Conservation (phyloP, 257 asterid species). For the Leptodermis oblonga region DNA sequence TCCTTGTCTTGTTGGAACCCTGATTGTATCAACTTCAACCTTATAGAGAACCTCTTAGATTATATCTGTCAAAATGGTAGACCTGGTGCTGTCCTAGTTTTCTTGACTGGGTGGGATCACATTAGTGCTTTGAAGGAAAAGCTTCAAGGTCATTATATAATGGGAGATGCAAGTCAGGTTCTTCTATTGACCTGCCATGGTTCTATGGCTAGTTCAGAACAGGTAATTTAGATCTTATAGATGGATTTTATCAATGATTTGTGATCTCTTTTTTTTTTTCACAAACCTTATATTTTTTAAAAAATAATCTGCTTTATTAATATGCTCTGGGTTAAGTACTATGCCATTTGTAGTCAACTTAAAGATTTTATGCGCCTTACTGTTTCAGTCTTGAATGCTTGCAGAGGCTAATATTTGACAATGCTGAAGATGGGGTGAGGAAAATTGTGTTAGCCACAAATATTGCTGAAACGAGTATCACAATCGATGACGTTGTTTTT, state of each 20-base stretch:
- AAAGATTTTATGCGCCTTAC: not conserved
- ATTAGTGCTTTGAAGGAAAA: slow-evolving; percentile 76
- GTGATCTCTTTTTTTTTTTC: not conserved
- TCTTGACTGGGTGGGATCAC: slow-evolving; percentile 98
- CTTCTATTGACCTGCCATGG: slow-evolving; percentile 90
- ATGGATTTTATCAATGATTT: not conserved
- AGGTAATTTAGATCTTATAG: slow-evolving; percentile 36
- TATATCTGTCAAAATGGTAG: slow-evolving; percentile 59
- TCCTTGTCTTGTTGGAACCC: slow-evolving; percentile 93
- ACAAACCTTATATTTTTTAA: not conserved
- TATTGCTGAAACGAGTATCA: slow-evolving; percentile 97
- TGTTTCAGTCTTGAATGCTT: slow-evolving; percentile 27
- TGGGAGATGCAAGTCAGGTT: slow-evolving; percentile 76
- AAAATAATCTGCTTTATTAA: not conserved
- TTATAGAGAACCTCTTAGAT: slow-evolving; percentile 66
- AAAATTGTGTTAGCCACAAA: slow-evolving; percentile 88
- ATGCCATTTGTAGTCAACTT: not conserved
- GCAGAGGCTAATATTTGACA: slow-evolving; percentile 81
- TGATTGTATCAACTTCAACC: slow-evolving; percentile 78
- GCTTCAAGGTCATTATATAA: slow-evolving; percentile 67
- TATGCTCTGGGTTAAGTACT: not conserved
- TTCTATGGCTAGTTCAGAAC: slow-evolving; percentile 92
- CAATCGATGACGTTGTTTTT: slow-evolving; percentile 79
- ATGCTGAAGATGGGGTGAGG: slow-evolving; percentile 75
- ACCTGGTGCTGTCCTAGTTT: slow-evolving; percentile 89